Conservation (phyloP, 2,329 filamentous ascomycete species). For the Dactylellina parvicollis region DNA sequence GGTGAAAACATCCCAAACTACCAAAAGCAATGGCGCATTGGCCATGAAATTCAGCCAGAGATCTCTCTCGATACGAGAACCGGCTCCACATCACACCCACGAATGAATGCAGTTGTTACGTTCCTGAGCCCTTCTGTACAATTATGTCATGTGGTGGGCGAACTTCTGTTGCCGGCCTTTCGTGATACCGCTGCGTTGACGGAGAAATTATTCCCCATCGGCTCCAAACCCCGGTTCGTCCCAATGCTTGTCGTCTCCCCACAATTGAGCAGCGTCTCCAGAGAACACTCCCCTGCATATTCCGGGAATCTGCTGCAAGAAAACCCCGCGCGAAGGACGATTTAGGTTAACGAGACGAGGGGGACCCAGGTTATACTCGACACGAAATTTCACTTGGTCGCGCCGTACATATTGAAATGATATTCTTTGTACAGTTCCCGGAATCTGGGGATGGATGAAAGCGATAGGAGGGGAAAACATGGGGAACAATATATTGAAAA, state of each 20-base stretch:
- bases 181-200: not conserved
- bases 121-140: not conserved
- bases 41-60: not conserved
- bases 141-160: not conserved
- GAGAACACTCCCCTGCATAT: slow-evolving; percentile 15
- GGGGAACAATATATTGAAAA: not conserved
- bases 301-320: slow-evolving; percentile 17
- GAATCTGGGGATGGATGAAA: not conserved
- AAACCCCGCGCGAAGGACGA: not conserved
- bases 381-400: slow-evolving; percentile 4
- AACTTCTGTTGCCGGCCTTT: not conserved
- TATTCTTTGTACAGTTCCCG: slow-evolving; percentile 2
- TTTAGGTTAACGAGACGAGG: slow-evolving; percentile 33
- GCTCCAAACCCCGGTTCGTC: slow-evolving; percentile 13
- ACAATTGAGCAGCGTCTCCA: slow-evolving; percentile 1
- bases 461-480: not conserved
- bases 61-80: slow-evolving; percentile 11
- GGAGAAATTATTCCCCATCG: slow-evolving; percentile 49
- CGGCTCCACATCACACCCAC: not conserved
- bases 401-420: not conserved
- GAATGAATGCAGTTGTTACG: not conserved
- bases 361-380: slow-evolving; percentile 3
- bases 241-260: slow-evolving; percentile 19
- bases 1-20: too few relatives aligned
- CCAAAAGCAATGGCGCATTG: too few relatives aligned